Evolutionary conservation across 1,284 basidiomycete species (phyloP).

Genomic region (Cutaneotrichosporon cutaneum): DNA sequence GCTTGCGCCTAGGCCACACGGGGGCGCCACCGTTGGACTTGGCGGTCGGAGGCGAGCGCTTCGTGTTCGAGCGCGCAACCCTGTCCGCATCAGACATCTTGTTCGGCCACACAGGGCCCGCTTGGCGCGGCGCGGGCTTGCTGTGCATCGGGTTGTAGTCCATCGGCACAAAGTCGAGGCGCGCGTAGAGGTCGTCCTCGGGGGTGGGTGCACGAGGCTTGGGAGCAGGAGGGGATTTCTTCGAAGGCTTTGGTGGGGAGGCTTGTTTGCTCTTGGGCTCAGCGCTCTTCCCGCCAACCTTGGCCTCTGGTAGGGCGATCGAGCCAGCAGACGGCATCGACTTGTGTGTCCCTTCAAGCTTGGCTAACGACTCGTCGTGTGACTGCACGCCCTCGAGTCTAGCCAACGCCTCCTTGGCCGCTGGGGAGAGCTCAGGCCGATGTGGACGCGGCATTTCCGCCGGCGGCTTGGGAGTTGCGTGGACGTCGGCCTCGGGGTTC

Average conservation of each 20-base stretch:
- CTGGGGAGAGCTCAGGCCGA: neutral
- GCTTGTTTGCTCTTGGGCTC: too few species aligned
- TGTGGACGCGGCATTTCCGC: neutral
- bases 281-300: neutral
- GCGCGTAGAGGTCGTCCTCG: constrained; percentile 13
- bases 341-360: constrained; percentile 1
- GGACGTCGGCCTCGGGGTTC: neutral
- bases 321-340: neutral
- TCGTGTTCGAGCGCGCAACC: neutral
- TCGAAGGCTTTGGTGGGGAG: too few species aligned
- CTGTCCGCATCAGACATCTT: neutral
- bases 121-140: neutral
- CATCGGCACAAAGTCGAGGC: constrained; percentile 11
- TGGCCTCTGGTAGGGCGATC: neutral
- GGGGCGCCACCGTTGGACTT: neutral
- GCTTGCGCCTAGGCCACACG: constrained; percentile 1
- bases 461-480: neutral
- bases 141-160: constrained; percentile 12
- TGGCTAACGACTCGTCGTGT: constrained; percentile 12
- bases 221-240: neutral
- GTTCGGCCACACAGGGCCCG: constrained; percentile 6
- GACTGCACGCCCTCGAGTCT: constrained; percentile 2
- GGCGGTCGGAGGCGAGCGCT: neutral
- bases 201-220: constrained; percentile 4
- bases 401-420: constrained; percentile 5